Conservation (phyloP, 257 asterid genomes). For the Gynochthodes officinalis region DNA sequence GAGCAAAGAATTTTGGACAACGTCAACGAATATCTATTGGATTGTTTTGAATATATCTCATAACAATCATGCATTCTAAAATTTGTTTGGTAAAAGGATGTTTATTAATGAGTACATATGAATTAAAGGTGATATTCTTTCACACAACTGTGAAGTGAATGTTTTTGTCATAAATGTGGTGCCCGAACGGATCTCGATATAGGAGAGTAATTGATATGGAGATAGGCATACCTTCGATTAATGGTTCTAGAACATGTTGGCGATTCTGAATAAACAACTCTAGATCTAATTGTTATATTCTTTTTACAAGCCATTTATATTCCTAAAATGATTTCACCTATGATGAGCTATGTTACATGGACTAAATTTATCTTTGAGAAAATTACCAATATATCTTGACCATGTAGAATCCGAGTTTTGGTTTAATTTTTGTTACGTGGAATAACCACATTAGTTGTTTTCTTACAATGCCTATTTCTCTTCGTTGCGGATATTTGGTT, state of each 20-base stretch:
- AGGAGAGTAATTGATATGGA: background rate
- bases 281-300: background rate
- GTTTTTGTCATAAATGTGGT: background rate
- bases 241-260: background rate
- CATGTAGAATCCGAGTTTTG: background rate
- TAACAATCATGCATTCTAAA: background rate
- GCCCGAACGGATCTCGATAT: background rate
- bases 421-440: background rate
- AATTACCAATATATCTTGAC: background rate
- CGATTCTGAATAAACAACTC: background rate
- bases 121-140: too few relatives aligned
- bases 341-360: background rate
- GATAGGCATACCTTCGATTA: background rate
- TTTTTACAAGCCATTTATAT: background rate
- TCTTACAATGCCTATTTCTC: constrained; percentile 1
- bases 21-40: background rate
- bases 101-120: background rate
- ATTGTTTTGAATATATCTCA: too few relatives aligned
- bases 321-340: background rate
- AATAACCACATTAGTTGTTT: background rate
- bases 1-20: background rate
- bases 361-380: background rate
- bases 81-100: background rate
- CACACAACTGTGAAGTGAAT: background rate
- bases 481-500: constrained; percentile 73